Base-by-base conservation (phyloP, 2,329 filamentous ascomycete species). In the Trichophyton rubrum region DNA sequence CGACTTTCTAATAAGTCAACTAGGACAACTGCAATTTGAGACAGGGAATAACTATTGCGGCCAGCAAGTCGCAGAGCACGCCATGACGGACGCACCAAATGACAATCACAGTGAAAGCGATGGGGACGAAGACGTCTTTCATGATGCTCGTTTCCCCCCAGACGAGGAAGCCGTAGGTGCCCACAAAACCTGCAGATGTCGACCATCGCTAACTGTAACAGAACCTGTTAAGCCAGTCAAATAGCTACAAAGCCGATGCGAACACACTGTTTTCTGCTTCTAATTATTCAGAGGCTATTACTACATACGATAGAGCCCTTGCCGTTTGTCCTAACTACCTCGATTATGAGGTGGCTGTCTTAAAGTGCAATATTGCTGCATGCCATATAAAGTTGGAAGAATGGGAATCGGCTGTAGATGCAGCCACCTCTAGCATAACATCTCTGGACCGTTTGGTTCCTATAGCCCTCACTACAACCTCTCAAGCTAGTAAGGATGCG, bases 361-460 rank as follows among this genome's bases (percentile, higher is more conserved):
- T 97, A 4, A 84, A 86, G 62, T 90, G 88, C 71, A 97, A 97
- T 76, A 86, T 96, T 65, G 83, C 92, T 1, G 92, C 91, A 8
- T 96, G 90, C 70, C 84, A 96, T 67, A 73, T 97, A 60, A 95
- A 95, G 71, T 78, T 95, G 2, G 80, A 85, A 63, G 86, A 92
- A 63, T 96, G 90, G 89, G 90, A 91, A 66, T 85, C 89, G 33
- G 89, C 90, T 8, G 81, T 90, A 49, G 85, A 86, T 56, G 80
- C 83, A 8, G 90, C 91, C 0, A 88, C 85, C 0, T 79, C 82
- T 9, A 86, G 89, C 1, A 70, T 97, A 0, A 86, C 91, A 9
- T 80, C 82, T 0, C 75, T 97, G n/a, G 84, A 87, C 63, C 79
- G 81, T 30, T 68, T 92, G 24, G 66, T 17, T 4, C 38, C 56